Percentiles rank a stretch among this genome's conserved stretches.
These are phyloP conservation scores for Hericium coralloides DNA, from an alignment of 768 basidiomycete species.

Conservation along the genomic window DNA sequence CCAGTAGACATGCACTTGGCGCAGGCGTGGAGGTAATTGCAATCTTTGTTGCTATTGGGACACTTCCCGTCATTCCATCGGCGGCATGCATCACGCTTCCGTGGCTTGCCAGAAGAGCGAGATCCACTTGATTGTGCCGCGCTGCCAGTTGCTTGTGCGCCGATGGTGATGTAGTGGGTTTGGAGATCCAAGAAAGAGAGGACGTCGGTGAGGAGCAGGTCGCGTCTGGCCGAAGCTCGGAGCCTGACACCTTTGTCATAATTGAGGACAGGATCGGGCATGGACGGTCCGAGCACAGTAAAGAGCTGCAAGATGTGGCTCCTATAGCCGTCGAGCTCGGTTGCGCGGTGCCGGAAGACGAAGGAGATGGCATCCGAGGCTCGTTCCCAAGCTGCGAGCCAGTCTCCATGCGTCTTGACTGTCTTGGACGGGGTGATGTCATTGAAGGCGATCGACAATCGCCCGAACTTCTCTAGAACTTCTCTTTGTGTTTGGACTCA, in stretches of 20 bases:
- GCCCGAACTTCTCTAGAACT: not conserved
- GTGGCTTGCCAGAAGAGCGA: not conserved
- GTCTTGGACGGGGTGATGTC: not conserved
- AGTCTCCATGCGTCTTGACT: constrained; percentile 11
- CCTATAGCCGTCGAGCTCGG: constrained; percentile 20
- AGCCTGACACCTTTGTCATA: constrained; percentile 25
- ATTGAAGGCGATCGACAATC: not conserved
- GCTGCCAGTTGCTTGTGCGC: not conserved
- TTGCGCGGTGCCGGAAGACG: constrained; percentile 19
- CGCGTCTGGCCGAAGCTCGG: constrained; percentile 12
- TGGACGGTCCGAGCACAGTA: constrained; percentile 5
- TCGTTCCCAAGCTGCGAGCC: constrained; percentile 18
- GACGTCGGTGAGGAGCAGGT: constrained; percentile 17
- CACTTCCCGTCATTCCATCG: constrained; percentile 14
- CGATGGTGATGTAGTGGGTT: not conserved
- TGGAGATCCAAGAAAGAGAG: constrained; percentile 6
- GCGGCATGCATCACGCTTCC: constrained; percentile 12
- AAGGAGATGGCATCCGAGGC: constrained; percentile 13
- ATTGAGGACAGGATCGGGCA: constrained; percentile 17
- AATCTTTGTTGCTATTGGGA: not conserved
- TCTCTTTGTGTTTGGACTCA: not conserved
- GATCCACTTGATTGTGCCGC: not conserved
- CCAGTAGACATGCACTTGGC: not conserved
- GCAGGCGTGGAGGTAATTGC: constrained; percentile 21
- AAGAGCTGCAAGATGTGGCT: constrained; percentile 20